Conservation (phyloP, 306 rosid genomes). For the Castanospermum australe region DNA sequence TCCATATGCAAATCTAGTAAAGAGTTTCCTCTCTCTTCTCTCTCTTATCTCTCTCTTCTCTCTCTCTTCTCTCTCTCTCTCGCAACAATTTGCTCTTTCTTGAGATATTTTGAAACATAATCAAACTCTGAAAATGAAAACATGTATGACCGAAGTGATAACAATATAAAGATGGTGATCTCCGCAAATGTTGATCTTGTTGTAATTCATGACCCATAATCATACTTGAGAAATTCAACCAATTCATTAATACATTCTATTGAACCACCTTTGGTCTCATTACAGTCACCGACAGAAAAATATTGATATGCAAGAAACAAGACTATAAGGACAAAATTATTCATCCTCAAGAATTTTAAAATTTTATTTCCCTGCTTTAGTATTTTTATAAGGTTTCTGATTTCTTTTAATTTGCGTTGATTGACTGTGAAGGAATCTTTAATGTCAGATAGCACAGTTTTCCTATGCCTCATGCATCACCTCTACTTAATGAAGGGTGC, state of each 20-base stretch:
- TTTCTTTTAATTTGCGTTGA: slow-evolving; percentile 30
- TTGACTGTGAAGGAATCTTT: slow-evolving; percentile 4
- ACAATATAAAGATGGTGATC: slow-evolving; percentile 81
- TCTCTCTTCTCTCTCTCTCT: slow-evolving; percentile 79
- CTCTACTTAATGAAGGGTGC: no score
- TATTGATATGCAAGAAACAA: slow-evolving; percentile 92
- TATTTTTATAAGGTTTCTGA: slow-evolving; percentile 60
- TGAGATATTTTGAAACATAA: slow-evolving; percentile 79
- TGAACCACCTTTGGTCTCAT: slow-evolving; percentile 60
- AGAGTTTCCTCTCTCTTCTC: no score
- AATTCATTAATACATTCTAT: slow-evolving; percentile 56
- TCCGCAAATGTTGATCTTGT: slow-evolving; percentile 89
- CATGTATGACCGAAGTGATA: slow-evolving; percentile 84
- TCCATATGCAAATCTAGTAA: slow-evolving; percentile 27
- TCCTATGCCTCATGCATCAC: background rate
- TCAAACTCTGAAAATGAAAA: slow-evolving; percentile 76
- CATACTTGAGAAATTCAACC: slow-evolving; percentile 88
- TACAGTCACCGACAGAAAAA: slow-evolving; percentile 69
- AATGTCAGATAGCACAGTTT: slow-evolving; percentile 1
- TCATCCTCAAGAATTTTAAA: slow-evolving; percentile 75
- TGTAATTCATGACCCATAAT: slow-evolving; percentile 84
- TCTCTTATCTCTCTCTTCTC: no score
- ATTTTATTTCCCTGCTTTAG: slow-evolving; percentile 79
- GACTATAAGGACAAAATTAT: slow-evolving; percentile 75
- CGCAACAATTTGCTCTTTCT: slow-evolving; percentile 92